Evolutionary conservation across 768 basidiomycete species (phyloP), one percentile per base, ranked within the genome.

Genomic region (Auriscalpium orientale): DNA sequence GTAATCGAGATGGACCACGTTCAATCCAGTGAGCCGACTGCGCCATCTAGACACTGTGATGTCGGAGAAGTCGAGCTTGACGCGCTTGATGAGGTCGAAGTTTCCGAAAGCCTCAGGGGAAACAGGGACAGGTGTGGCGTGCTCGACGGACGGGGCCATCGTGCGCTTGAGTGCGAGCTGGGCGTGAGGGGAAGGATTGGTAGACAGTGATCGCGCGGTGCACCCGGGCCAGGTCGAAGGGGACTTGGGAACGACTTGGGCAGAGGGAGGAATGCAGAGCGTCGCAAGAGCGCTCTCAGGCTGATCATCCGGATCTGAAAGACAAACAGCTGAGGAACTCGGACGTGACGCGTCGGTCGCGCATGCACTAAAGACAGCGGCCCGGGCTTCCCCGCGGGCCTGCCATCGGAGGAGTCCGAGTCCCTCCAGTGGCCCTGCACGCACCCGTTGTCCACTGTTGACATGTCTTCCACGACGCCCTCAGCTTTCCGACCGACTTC

Each of bases 1-100:
- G 68, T 94, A 92, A 69, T 93, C 89, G 16, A 95, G 78, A 72
- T 97, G 90, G 36, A 97, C 89, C 15, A 98, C 81, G 22, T 82
- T 89, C 56, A 98, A 72, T n/a, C 95, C 95, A 34, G 91, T 92
- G 50, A 80, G 79, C 58, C 87, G 79, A 62, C 91, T 95, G 65
- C 81, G 79, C 91, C 92, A 97, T 71, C 93, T 95, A 9, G 89
- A 89, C 46, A 95, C 76, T 16, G 76, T 76, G 44, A 95, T 82
- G 57, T 93, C 90, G 10, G 87, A 85, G 61, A 83, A 92, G 61
- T 86, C 84, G 46, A 94, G 74, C 64, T 87, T 83, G 65, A 92
- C 73, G 18, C 80, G 78, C 66, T 84, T 85, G 56, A 94, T 71
- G 40, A 93, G 79, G 71, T 95, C 90, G 66, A 91, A 95, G 67